Evolutionary conservation across 2,329 filamentous ascomycete species (phyloP), one percentile per base, ranked within the genome.

Genomic region (Aspergillus ochraceus): DNA sequence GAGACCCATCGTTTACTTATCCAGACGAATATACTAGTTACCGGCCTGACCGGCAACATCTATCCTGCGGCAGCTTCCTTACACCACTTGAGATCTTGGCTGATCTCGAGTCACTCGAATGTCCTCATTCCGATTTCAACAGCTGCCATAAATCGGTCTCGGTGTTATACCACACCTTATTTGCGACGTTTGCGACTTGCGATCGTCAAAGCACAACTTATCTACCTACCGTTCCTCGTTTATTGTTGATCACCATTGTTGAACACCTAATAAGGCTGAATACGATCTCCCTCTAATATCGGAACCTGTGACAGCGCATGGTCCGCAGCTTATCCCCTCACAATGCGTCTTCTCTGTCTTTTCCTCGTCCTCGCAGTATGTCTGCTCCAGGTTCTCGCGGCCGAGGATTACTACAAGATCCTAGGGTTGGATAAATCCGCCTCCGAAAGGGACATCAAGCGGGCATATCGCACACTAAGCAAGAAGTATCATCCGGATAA

Each of bases 401-500:
- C 74, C 6, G 78, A 80, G 63, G 80, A 82, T 61, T 80, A 79
- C 64, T 81, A 80, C 64, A 80, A 96, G 87, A 79, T 97, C 60
- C 86, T 99, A 26, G 92, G 90, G 57, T 79, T 99, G 64, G 85
- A 89, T 71, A 92, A 87, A 71, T 83, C 88, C 61, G 94, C 94
- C 17, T 88, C 86, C 51, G 92, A 97, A 56, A 88, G 88, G 71
- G 90, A 98, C 70, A 89, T 99, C 74, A 99, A 99, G 78, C 90
- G 90, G 50, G 93, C 95, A 22, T 99, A 99, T 78, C 87, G 93
- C 61, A 88, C 87, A 61, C 83, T 99, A 11, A 96, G 91, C 81
- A 98, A 98, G 78, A 96, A 96, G 76, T 97, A 86, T 76, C 95
- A 99, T 73, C 95, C 95, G 3, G 95, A 99, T 78, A 99, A 99